Percentiles rank a stretch among this genome's conserved stretches.
Evolutionary conservation across 2,329 filamentous ascomycete species (phyloP).

Genomic region (Penicillium sp.): DNA sequence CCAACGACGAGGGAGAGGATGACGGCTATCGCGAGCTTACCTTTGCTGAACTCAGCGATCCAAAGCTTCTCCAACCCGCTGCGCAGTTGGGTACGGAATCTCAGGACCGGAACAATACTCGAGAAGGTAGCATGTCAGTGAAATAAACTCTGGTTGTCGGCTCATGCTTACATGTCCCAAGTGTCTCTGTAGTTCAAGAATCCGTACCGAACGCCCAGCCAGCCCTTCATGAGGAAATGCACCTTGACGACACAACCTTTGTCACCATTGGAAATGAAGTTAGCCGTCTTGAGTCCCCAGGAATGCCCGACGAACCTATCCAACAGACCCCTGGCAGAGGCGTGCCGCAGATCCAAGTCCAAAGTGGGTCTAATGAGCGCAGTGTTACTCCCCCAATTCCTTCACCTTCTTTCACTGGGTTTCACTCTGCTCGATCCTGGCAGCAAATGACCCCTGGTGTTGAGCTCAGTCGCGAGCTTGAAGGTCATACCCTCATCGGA

Average conservation of each 20-base stretch:
- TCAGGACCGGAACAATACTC: slow-evolving; percentile 19
- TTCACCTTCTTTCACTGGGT: slow-evolving; percentile 23
- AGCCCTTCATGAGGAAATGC: neutral
- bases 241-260: slow-evolving; percentile 20
- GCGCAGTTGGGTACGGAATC: slow-evolving; percentile 22
- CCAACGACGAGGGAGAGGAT: slow-evolving; percentile 54
- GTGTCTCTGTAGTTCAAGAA: slow-evolving; percentile 29
- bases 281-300: slow-evolving; percentile 7
- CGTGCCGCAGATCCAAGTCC: slow-evolving; percentile 6
- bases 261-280: slow-evolving; percentile 19
- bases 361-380: slow-evolving; percentile 12
- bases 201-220: slow-evolving; percentile 21
- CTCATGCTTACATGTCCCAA: slow-evolving; percentile 29
- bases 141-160: slow-evolving; percentile 29
- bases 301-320: slow-evolving; percentile 9
- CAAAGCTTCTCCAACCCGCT: slow-evolving; percentile 59
- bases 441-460: slow-evolving; percentile 11
- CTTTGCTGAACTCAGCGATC: slow-evolving; percentile 65
- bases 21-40: slow-evolving; percentile 60
- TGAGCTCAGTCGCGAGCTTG: slow-evolving; percentile 12
- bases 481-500: slow-evolving; percentile 22
- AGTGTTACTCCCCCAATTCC: slow-evolving; percentile 17
- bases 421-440: slow-evolving; percentile 22
- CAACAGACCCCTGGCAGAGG: slow-evolving; percentile 12
- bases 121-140: slow-evolving; percentile 41